Base-by-base conservation (phyloP, 2,329 filamentous ascomycete species). In the Sclerotinia subarctica region DNA sequence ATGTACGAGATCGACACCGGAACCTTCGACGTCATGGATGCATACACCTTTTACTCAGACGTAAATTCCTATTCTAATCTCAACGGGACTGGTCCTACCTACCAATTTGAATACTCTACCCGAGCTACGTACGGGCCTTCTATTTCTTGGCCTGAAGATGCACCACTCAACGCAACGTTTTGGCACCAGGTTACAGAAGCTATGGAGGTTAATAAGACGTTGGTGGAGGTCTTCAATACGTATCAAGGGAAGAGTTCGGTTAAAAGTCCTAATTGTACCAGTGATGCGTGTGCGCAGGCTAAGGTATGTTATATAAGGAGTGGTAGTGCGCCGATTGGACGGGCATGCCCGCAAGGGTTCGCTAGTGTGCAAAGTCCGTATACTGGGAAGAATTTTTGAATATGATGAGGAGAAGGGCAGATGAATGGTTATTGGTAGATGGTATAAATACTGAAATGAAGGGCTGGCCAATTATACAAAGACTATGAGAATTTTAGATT, bases 221-320 rank as follows among this genome's bases (percentile, higher is more conserved):
- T 88, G n/a, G 83, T 85, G 8, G 79, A 76, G 47, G 73, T 77
- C 51, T 83, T 84, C 67, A 87, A 85, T 71, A 81, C 77, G 0
- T 82, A 81, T 49, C 81, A 86, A 73, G 84, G 84, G 0, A 86
- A 85, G 76, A 79, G 75, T 68, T 85, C 82, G 67, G 74, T 82
- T 5, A 78, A 78, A 74, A 83, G 78, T 53, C 84, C 84, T 0
- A 82, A 83, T 52, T 87, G 85, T 69, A 83, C 82, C 2, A 85
- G 76, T 69, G 76, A 76, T 46, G 83, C 79, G 3, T 88, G 85
- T 74, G 81, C 81, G 3, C 73, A 77, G 58, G 85, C 85, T 1
- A 86, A 85, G 78, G 78, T 86, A 21, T 88, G 86, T 71, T 87
- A 88, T 72, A 87, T 87, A 79, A 77, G 85, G 49, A 83, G 81